Percentiles rank a stretch among this genome's conserved stretches.
Conservation (phyloP, 2,329 filamentous ascomycete genomes). For the Cladophialophora yegresii region DNA sequence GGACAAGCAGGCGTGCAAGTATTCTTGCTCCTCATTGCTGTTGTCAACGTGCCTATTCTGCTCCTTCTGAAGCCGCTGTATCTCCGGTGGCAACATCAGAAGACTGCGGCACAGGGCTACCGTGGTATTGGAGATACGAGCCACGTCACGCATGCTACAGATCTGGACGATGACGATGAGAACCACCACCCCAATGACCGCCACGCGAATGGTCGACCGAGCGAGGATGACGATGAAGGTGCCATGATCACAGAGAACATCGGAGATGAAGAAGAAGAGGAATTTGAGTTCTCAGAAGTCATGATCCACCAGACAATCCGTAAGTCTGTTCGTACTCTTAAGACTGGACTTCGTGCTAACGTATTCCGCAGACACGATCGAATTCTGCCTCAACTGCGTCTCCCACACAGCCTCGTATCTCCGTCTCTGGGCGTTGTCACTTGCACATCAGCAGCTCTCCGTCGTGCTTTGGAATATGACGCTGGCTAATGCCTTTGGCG, state of each 20-base stretch:
- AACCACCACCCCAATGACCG: constrained; percentile 14
- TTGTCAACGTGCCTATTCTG: constrained; percentile 83
- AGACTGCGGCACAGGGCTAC: constrained; percentile 83
- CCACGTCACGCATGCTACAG: constrained; percentile 82
- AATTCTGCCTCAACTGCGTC: constrained; percentile 99
- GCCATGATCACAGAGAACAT: constrained; percentile 89
- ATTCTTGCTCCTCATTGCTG: constrained; percentile 75
- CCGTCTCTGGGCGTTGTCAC: constrained; percentile 94
- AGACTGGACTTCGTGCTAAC: background rate
- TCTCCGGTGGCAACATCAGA: constrained; percentile 90
- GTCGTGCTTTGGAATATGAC: constrained; percentile 98
- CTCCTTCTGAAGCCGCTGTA: constrained; percentile 96
- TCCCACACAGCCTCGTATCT: constrained; percentile 98
- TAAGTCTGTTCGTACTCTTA: constrained; percentile 51
- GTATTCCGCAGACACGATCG: constrained; percentile 42
- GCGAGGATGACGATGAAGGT: constrained; percentile 76
- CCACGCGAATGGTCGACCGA: constrained; percentile 62
- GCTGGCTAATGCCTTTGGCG: constrained; percentile 71
- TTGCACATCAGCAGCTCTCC: constrained; percentile 96
- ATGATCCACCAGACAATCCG: constrained; percentile 99
- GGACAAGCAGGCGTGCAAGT: constrained; percentile 78
- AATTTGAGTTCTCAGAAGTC: constrained; percentile 94
- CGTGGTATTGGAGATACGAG: constrained; percentile 82
- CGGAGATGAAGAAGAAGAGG: constrained; percentile 76
- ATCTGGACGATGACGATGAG: constrained; percentile 75